Base-by-base conservation (phyloP, 805 yeast genomes). In the Kodamaea laetipori region DNA sequence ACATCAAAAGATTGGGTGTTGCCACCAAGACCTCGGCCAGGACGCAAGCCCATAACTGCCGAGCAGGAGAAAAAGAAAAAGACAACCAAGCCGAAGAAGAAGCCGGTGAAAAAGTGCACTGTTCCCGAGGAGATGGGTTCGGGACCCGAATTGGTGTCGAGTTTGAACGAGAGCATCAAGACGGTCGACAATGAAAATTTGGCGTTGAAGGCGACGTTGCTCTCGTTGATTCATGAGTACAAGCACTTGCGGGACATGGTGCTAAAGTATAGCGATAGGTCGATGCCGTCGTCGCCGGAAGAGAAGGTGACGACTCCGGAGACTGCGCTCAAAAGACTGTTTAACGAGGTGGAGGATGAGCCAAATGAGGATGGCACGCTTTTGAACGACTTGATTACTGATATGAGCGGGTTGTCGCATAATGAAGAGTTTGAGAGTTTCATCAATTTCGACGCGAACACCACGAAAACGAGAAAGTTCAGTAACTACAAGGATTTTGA, bases 1-100 rank as follows among this genome's bases (percentile, higher is more conserved):
- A 82, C 92, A 1, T 83, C 90, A 40, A 84, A 84, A 56, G 82
- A 80, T 56, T 88, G 94, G 90, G 90, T 84, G 6, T 66, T 86
- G 23, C 95, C 95, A 2, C 95, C 95, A 8, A 71, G 94, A 51
- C 94, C 95, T 18, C 83, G 86, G 51, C 86, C 86, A 0, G 86
- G 86, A 15, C 66, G 82, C 39, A 79, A 78, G 51, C 82, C 81
- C 26, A 39, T 47, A 17, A 25, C 43, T 13, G 43, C 24, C 13
- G 40, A 42, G 27, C 40, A 44, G 24, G 43, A 46, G 27, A 23
- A 42, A 21, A 17, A 21, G 13, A 18, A 42, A 7, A 25, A 27
- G 38, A 39, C 41, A 37, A 27, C 43, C 18, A 41, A 46, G 32
- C 45, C 45, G 18, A 39, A 33, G 15, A 41, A 35, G 30, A 41